A percentile compares a stretch with the other conserved stretches of the same genome.
These are phyloP conservation scores for Fusarium illudens DNA, from an alignment of 2,329 filamentous ascomycete genomes.

Conservation along the genomic window DNA sequence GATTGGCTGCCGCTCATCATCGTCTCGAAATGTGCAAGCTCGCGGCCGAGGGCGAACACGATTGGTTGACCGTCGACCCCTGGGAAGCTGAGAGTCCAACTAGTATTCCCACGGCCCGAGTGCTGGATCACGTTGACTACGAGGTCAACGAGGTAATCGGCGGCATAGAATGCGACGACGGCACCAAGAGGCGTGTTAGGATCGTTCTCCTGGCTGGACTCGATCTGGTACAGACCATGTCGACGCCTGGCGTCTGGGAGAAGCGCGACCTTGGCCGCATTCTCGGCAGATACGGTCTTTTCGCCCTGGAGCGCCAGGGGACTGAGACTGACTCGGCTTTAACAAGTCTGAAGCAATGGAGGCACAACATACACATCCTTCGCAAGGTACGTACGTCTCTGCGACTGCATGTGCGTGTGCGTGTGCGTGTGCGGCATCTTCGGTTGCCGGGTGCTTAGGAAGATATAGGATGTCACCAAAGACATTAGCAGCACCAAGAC, in stretches of 20 bases:
- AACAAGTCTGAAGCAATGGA: constrained; percentile 80
- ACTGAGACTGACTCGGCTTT: constrained; percentile 90
- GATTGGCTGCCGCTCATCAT: constrained; percentile 49
- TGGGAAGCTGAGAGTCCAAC: constrained; percentile 85
- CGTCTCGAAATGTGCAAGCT: constrained; percentile 81
- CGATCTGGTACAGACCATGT: constrained; percentile 79
- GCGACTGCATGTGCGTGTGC: background rate
- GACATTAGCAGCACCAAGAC: constrained; percentile 86
- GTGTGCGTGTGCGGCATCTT: no score
- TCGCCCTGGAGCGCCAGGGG: constrained; percentile 87
- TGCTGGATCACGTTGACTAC: constrained; percentile 89
- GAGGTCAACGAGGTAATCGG: constrained; percentile 84
- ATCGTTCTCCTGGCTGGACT: constrained; percentile 85
- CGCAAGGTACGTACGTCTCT: constrained; percentile 52
- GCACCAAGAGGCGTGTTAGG: constrained; percentile 70
- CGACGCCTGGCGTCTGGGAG: constrained; percentile 79
- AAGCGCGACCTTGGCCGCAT: constrained; percentile 87
- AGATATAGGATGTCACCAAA: constrained; percentile 73
- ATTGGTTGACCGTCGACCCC: constrained; percentile 82
- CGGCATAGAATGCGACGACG: constrained; percentile 75
- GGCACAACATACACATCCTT: constrained; percentile 87
- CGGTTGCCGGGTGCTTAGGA: background rate
- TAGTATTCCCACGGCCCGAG: constrained; percentile 88
- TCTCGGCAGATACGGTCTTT: constrained; percentile 80
- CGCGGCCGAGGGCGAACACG: constrained; percentile 77